Evolutionary conservation across 2,329 filamentous ascomycete species (phyloP).

Genomic region (Achaetomium macrosporum): DNA sequence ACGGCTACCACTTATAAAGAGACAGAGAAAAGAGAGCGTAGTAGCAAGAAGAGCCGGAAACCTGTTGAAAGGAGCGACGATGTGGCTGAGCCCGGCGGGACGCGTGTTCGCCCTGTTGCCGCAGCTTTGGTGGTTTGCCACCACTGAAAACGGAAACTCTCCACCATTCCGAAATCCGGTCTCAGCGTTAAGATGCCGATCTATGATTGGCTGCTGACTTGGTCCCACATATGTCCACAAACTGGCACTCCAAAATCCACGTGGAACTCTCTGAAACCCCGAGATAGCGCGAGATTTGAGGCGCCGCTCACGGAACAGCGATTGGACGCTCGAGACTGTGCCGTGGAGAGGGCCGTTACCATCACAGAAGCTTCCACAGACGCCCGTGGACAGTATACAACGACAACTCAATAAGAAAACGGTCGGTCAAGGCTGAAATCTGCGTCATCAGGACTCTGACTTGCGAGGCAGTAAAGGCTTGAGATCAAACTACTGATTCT

Average conservation of each 20-base stretch:
- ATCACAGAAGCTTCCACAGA: background rate
- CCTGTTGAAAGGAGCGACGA: conserved; percentile 1
- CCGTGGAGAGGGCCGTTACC: background rate
- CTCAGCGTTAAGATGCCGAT: no score
- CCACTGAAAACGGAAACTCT: background rate
- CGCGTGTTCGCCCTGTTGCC: background rate
- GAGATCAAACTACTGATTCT: background rate
- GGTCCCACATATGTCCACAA: no score
- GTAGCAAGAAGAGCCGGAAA: background rate
- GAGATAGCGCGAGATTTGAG: no score
- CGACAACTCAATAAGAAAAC: no score
- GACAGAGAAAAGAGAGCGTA: background rate
- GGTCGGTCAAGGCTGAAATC: no score
- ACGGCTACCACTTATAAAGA: background rate
- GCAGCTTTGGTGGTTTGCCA: background rate
- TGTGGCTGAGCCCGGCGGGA: background rate
- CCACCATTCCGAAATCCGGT: background rate
- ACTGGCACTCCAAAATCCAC: background rate
- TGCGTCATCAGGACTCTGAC: no score
- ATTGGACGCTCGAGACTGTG: background rate
- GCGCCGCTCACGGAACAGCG: background rate
- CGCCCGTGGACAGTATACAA: no score
- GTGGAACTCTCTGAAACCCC: background rate
- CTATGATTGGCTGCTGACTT: no score
- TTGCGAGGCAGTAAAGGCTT: no score